These are phyloP conservation scores for Chenopodium quinoa DNA, from an alignment of 148 eudicot species.

Conservation along the genomic window DNA sequence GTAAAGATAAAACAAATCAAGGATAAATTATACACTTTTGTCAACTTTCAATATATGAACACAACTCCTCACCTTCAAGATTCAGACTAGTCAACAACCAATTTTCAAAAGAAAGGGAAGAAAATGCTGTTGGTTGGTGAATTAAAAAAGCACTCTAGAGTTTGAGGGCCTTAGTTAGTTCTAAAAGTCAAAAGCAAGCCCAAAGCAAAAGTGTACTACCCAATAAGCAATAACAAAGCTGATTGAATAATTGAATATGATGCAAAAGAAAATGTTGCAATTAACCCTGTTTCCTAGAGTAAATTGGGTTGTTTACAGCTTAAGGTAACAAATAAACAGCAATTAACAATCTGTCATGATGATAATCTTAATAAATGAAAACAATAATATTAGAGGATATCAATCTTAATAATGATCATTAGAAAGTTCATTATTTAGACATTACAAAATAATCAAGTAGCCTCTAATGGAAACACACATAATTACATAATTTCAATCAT, in stretches of 20 bases:
- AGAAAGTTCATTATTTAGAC: neutral
- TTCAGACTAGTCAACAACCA: slow-evolving; percentile 22
- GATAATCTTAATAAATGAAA: neutral
- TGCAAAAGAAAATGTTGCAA: slow-evolving; percentile 8
- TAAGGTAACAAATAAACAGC: neutral
- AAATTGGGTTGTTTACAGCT: neutral
- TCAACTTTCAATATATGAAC: neutral
- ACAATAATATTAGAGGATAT: neutral
- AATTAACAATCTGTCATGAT: neutral
- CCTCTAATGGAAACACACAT: neutral
- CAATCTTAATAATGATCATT: slow-evolving; percentile 6
- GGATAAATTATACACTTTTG: neutral
- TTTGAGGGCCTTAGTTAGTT: slow-evolving; percentile 10
- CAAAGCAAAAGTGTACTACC: slow-evolving; percentile 26
- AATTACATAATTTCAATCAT: slow-evolving; percentile 6
- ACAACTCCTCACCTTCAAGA: slow-evolving; percentile 5
- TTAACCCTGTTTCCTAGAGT: neutral
- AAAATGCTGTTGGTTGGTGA: slow-evolving; percentile 25
- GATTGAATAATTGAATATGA: neutral
- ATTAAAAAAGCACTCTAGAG: slow-evolving; percentile 11
- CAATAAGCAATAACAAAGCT: slow-evolving; percentile 15
- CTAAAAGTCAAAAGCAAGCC: slow-evolving; percentile 30
- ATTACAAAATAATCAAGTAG: neutral
- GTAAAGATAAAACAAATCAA: neutral
- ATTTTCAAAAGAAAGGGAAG: slow-evolving; percentile 20